Percentiles rank a stretch among this genome's conserved stretches.
These are phyloP conservation scores for Apiospora marii DNA, from an alignment of 2,329 filamentous ascomycete species.

Conservation along the genomic window DNA sequence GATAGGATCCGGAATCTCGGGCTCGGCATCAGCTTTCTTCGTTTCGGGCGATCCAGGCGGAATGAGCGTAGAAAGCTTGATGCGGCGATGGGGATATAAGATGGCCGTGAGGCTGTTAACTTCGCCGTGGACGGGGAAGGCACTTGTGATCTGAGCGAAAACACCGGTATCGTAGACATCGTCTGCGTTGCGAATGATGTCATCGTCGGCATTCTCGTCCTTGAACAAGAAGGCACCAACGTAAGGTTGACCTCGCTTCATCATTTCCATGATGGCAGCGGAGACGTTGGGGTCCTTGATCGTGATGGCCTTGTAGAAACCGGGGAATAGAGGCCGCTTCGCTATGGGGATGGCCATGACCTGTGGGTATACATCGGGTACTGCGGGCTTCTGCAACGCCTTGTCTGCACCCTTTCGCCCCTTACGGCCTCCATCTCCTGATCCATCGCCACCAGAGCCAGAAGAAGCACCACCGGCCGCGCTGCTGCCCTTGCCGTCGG, in stretches of 20 bases:
- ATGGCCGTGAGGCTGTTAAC: constrained; percentile 89
- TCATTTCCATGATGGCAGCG: constrained; percentile 92
- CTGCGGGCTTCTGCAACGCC: constrained; percentile 83
- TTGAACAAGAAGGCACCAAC: constrained; percentile 97
- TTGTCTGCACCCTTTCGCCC: constrained; percentile 75
- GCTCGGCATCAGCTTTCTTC: constrained; percentile 60
- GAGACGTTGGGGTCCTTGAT: constrained; percentile 93
- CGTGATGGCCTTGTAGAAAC: constrained; percentile 98
- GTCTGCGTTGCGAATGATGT: constrained; percentile 87
- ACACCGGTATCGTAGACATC: constrained; percentile 97
- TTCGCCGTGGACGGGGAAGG: constrained; percentile 89
- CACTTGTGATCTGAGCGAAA: constrained; percentile 97
- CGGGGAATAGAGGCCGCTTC: constrained; percentile 91
- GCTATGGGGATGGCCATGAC: constrained; percentile 97
- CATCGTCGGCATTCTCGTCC: constrained; percentile 91
- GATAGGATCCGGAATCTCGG: constrained; percentile 65
- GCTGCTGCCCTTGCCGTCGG: constrained; percentile 66
- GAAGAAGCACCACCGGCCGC: constrained; percentile 61
- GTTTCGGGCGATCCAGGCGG: constrained; percentile 62
- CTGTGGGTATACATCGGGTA: constrained; percentile 96
- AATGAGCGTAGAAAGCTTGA: constrained; percentile 85
- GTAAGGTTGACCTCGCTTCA: constrained; percentile 96
- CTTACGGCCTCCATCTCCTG: constrained; percentile 72
- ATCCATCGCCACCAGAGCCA: constrained; percentile 62
- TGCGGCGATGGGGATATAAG: constrained; percentile 93